Conservation (phyloP, 2,329 filamentous ascomycete genomes). For the Colletotrichum sp. region DNA sequence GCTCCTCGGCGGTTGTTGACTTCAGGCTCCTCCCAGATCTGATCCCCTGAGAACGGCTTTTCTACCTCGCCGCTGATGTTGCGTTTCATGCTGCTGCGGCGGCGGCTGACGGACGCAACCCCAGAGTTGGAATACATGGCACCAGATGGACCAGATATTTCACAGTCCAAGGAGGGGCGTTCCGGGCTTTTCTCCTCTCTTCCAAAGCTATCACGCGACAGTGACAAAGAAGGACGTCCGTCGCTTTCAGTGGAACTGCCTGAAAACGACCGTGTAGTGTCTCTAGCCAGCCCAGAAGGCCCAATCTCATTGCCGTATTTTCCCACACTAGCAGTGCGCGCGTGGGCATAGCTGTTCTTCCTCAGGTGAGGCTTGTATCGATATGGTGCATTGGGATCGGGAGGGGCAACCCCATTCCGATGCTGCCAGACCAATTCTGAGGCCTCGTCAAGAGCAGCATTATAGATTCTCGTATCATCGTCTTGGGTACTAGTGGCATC, state of each 20-base stretch:
- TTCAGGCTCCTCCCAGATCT: constrained; percentile 90
- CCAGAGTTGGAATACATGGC: neutral
- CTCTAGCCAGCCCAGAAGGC: constrained; percentile 50
- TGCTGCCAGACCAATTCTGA: constrained; percentile 82
- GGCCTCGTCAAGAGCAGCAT: constrained; percentile 77
- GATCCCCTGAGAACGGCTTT: constrained; percentile 74
- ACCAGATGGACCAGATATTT: neutral
- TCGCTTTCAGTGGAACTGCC: constrained; percentile 58
- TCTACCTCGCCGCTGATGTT: constrained; percentile 73
- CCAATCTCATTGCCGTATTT: constrained; percentile 52
- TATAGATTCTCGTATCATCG: constrained; percentile 67
- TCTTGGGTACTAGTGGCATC: constrained; percentile 35
- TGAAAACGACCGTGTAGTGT: constrained; percentile 53
- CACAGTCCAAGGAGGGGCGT: constrained; percentile 28
- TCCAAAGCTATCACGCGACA: constrained; percentile 8
- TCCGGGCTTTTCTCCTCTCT: neutral
- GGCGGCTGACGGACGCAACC: constrained; percentile 41
- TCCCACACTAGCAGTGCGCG: constrained; percentile 65
- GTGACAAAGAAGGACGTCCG: constrained; percentile 29
- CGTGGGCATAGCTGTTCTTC: constrained; percentile 74
- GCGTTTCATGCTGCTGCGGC: constrained; percentile 70
- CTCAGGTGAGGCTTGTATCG: constrained; percentile 72
- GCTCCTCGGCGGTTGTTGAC: constrained; percentile 34
- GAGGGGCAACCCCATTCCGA: constrained; percentile 57
- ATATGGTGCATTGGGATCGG: constrained; percentile 68